Conservation (phyloP, 169 alveolate genomes). For the Plasmodium billcollinsi region DNA sequence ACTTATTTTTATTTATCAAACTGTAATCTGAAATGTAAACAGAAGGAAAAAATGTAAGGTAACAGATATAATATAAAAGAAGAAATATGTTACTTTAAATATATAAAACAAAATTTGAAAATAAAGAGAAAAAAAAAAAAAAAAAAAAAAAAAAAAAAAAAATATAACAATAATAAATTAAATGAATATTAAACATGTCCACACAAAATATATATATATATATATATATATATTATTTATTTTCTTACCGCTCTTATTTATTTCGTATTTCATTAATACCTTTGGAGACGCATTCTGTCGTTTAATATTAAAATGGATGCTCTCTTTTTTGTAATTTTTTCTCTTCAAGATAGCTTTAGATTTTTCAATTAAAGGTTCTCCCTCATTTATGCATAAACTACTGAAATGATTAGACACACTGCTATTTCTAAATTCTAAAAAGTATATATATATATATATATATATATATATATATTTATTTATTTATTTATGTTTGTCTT, state of each 20-base stretch:
- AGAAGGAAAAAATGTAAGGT: not conserved
- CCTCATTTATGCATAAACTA: slow-evolving; percentile 17
- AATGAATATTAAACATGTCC: too few species aligned
- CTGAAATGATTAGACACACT: slow-evolving; percentile 31
- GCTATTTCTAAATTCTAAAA: slow-evolving; percentile 38
- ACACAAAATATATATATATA: too few species aligned
- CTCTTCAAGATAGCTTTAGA: not conserved
- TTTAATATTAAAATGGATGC: not conserved
- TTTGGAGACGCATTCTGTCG: slow-evolving; percentile 10
- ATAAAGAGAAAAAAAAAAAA: too few species aligned
- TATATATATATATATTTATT: too few species aligned
- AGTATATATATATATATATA: not conserved
- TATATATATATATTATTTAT: too few species aligned
- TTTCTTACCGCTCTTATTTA: slow-evolving; percentile 43
- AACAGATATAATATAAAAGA: not conserved
- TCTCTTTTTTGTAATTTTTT: slow-evolving; percentile 2
- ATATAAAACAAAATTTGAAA: too few species aligned
- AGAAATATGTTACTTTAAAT: not conserved
- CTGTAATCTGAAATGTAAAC: slow-evolving; percentile 38
- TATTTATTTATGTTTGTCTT: too few species aligned
- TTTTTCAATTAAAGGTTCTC: not conserved
- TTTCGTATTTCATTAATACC: slow-evolving; percentile 40
- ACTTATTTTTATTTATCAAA: slow-evolving; percentile 44
- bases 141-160: too few species aligned
- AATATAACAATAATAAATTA: too few species aligned